Evolutionary conservation across 305 asterid genomes (phyloP).

Genomic region (Lippia alba): DNA sequence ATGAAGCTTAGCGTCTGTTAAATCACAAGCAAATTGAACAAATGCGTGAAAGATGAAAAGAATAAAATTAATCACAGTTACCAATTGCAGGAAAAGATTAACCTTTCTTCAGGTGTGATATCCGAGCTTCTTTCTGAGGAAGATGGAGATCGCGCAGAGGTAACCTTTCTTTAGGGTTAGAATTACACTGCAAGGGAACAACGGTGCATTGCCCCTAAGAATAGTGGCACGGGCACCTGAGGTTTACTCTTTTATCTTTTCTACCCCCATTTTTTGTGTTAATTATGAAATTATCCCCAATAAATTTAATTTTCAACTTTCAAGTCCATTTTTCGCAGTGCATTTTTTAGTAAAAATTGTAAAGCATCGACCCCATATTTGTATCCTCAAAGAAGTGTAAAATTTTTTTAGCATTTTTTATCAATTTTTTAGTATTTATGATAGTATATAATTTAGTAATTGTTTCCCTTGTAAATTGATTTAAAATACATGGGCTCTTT

Average conservation of each 20-base stretch:
- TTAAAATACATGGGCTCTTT: too few relatives aligned
- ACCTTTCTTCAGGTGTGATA: conserved; percentile 9
- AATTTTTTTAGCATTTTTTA: too few relatives aligned
- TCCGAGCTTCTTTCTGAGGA: neutral
- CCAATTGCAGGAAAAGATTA: neutral
- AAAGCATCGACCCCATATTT: too few relatives aligned
- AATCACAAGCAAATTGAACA: neutral
- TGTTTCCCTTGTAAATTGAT: too few relatives aligned
- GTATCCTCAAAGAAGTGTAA: too few relatives aligned
- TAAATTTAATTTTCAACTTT: neutral
- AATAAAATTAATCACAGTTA: neutral
- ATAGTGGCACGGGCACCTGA: neutral
- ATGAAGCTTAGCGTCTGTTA: neutral
- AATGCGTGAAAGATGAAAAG: neutral
- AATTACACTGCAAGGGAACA: neutral
- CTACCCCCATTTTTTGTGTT: neutral
- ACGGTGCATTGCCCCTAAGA: neutral
- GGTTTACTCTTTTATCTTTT: neutral
- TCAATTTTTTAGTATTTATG: too few relatives aligned
- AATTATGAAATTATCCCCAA: conserved; percentile 7
- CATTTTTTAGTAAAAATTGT: neutral
- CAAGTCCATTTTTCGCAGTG: neutral
- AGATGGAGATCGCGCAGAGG: neutral
- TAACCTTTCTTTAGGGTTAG: neutral
- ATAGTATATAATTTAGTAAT: too few relatives aligned